Conservation (phyloP, 176 grass and related monocot species). For the Luzula sylvatica region DNA sequence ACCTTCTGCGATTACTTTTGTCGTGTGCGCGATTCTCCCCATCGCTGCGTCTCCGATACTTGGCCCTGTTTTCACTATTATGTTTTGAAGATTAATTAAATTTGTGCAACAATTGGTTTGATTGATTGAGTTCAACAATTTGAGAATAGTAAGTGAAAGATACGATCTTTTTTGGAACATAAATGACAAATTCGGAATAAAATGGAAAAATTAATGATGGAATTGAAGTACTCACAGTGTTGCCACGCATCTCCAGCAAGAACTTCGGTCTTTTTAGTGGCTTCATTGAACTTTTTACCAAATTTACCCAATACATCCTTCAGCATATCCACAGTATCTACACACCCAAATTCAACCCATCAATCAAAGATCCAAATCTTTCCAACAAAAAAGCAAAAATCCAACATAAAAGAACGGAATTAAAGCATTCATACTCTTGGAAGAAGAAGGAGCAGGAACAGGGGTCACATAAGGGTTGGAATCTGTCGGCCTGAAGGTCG, state of each 20-base stretch:
- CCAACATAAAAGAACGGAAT: neutral
- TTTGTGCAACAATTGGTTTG: too few species aligned
- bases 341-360: neutral
- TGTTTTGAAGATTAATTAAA: too few species aligned
- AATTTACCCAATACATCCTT: constrained; percentile 72
- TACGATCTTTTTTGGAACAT: too few species aligned
- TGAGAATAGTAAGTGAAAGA: too few species aligned
- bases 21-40: constrained; percentile 80
- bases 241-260: constrained; percentile 86
- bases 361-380: neutral
- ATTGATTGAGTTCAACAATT: neutral
- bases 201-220: too few species aligned
- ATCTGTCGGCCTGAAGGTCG: constrained; percentile 44
- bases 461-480: constrained; percentile 70
- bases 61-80: constrained; percentile 92
- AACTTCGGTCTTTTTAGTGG: constrained; percentile 86
- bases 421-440: constrained; percentile 40
- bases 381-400: neutral
- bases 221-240: constrained; percentile 47
- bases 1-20: constrained; percentile 94
- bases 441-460: constrained; percentile 19
- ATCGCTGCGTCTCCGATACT: constrained; percentile 94
- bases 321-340: constrained; percentile 78
- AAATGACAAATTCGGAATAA: too few species aligned
- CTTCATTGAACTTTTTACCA: constrained; percentile 79